These are phyloP conservation scores for Lachnellula hyalina DNA, from an alignment of 2,329 filamentous ascomycete genomes.

Conservation along the genomic window DNA sequence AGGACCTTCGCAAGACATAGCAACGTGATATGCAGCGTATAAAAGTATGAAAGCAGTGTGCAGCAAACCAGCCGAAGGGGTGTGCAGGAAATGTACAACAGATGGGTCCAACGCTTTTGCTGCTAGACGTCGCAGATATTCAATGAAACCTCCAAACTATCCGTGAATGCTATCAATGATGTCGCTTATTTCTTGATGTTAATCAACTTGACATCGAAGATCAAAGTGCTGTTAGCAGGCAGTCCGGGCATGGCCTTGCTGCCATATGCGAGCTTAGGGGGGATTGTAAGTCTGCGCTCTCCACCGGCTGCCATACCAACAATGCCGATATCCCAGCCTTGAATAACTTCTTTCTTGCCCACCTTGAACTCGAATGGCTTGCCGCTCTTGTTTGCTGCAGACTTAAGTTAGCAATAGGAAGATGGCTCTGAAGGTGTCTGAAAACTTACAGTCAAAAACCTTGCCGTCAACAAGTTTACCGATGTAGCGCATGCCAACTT, in stretches of 20 bases:
- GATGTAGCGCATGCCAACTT: conserved; percentile 93
- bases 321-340: conserved; percentile 96
- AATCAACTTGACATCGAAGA: conserved; percentile 86
- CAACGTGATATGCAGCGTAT: conserved; percentile 8
- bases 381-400: conserved; percentile 91
- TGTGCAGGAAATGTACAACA: conserved; percentile 26
- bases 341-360: conserved; percentile 92
- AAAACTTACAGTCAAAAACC: conserved; percentile 79
- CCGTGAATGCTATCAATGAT: background rate
- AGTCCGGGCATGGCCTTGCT: conserved; percentile 78
- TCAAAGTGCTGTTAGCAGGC: conserved; percentile 82
- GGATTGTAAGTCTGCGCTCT: conserved; percentile 89
- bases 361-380: conserved; percentile 96
- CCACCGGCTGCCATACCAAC: conserved; percentile 88
- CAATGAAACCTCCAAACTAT: conserved; percentile 3
- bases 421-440: background rate
- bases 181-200: conserved; percentile 64
- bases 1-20: conserved; percentile 26
- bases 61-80: conserved; percentile 15
- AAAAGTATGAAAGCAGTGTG: conserved; percentile 16
- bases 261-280: conserved; percentile 83
- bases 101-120: conserved; percentile 17
- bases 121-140: conserved; percentile 12
- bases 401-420: conserved; percentile 22
- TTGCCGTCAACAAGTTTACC: conserved; percentile 94